These are phyloP conservation scores for Trichoderma atroviride DNA, from an alignment of 2,329 filamentous ascomycete genomes.

Conservation along the genomic window DNA sequence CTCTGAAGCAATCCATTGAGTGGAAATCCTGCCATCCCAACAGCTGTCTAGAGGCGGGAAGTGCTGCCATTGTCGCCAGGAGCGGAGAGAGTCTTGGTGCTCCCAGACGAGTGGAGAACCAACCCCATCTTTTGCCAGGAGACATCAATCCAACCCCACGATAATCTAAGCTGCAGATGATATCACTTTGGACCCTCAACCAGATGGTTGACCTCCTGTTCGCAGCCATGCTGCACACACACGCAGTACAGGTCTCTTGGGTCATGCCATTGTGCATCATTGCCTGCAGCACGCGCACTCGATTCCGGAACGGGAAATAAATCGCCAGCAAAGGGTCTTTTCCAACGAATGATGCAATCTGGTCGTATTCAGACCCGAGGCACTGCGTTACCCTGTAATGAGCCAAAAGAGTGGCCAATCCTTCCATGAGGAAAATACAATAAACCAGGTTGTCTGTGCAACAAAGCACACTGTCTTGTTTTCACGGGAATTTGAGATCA, in stretches of 20 bases:
- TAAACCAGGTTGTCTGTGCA: not conserved
- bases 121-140: not conserved
- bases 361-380: not conserved
- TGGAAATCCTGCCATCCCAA: not conserved
- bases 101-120: not conserved
- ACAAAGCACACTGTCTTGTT: not conserved
- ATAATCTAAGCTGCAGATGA: constrained; percentile 21
- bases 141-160: constrained; percentile 11
- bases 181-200: constrained; percentile 10
- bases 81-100: not conserved
- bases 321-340: not conserved
- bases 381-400: constrained; percentile 4
- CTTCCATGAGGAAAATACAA: not conserved
- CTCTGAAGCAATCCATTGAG: not conserved
- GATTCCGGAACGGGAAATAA: not conserved
- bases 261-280: not conserved
- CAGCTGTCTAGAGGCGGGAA: not conserved
- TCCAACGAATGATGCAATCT: constrained; percentile 7
- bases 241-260: not conserved
- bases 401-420: not conserved
- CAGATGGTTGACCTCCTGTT: not conserved
- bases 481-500: not conserved
- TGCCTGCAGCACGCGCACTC: constrained; percentile 8
- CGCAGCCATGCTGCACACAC: not conserved
- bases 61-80: not conserved